Conservation (phyloP, 495 filamentous ascomycete genomes). For the Daldinia decipiens region DNA sequence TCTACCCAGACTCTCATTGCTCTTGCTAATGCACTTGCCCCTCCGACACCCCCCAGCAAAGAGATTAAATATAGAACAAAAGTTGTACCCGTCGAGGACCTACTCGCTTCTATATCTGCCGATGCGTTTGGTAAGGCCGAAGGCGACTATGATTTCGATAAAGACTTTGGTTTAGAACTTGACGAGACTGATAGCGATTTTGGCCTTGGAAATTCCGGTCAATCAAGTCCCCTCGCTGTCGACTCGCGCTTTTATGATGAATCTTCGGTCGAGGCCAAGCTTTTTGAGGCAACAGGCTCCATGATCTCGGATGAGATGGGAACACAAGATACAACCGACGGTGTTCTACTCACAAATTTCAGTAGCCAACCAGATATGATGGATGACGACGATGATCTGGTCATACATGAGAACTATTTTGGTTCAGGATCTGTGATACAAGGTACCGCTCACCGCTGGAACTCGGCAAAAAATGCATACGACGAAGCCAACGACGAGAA, state of each 20-base stretch:
- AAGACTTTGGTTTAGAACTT: constrained; percentile 61
- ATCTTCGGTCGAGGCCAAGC: constrained; percentile 46
- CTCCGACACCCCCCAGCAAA: constrained; percentile 81
- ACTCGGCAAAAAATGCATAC: constrained; percentile 78
- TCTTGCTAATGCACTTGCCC: constrained; percentile 81
- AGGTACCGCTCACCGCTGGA: constrained; percentile 80
- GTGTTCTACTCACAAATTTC: constrained; percentile 63
- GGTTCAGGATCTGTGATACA: constrained; percentile 66
- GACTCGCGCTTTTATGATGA: constrained; percentile 57
- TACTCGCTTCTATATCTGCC: constrained; percentile 88
- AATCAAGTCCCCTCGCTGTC: constrained; percentile 50
- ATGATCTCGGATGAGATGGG: constrained; percentile 47
- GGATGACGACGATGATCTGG: constrained; percentile 58
- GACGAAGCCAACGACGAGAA: constrained; percentile 70
- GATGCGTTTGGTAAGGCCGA: constrained; percentile 75
- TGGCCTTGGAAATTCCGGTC: constrained; percentile 47
- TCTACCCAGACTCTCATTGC: constrained; percentile 92
- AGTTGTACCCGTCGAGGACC: constrained; percentile 83
- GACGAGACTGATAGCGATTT: constrained; percentile 48
- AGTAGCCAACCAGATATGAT: constrained; percentile 43
- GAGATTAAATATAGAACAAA: constrained; percentile 88
- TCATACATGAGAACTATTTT: constrained; percentile 86
- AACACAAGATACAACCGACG: constrained; percentile 64
- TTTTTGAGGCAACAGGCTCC: constrained; percentile 57
- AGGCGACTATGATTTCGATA: constrained; percentile 66